Evolutionary conservation across 495 filamentous ascomycete genomes (phyloP), one percentile per base, ranked within the genome.

Genomic region (Podospora bellae-mahoneyi): DNA sequence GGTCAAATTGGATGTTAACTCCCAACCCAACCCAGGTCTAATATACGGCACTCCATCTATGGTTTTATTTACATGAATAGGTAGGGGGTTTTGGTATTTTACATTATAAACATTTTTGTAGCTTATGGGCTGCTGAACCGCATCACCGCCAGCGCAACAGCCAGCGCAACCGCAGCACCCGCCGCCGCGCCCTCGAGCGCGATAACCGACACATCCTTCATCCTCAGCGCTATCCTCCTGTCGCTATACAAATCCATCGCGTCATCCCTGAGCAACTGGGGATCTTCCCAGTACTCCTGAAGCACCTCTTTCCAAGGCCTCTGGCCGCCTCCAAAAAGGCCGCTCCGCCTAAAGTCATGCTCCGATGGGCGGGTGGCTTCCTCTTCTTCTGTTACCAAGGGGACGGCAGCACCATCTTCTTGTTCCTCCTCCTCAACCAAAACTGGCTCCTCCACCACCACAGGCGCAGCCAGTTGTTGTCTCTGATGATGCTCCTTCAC

Each of bases 121-220:
- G 23, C 23, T 69, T 63, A 69, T 26, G 69, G 5, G 54, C 66
- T 69, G 19, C 54, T 60, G 61, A 71, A 73, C 39, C 85, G 83
- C 62, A 91, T 68, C 20, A 93, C 58, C 6, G 81, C 44, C 19
- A 88, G 75, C 62, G 89, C 78, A n/a, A 93, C 60, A 44, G 88
- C 73, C 39, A 84, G 85, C 65, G 86, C 85, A 1, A 91, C 72
- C 2, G 86, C 82, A 6, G 90, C 90, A 23, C 93, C 93, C 15
- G 87, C 84, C n/a, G 86, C 90, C 54, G 87, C 88, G 70, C 91
- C 86, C 75, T 93, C 87, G 30, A 94, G 75, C 15, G 87, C 88
- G 66, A 90, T 79, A 30, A 88, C 78, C 3, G 92, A 94, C 6
- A 91, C 73, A 73, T 97, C 93, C 59, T 88, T 84, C 77, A 92